Evolutionary conservation across 2,329 filamentous ascomycete species (phyloP), one percentile per base, ranked within the genome.

Genomic region (Onygenales sp.): DNA sequence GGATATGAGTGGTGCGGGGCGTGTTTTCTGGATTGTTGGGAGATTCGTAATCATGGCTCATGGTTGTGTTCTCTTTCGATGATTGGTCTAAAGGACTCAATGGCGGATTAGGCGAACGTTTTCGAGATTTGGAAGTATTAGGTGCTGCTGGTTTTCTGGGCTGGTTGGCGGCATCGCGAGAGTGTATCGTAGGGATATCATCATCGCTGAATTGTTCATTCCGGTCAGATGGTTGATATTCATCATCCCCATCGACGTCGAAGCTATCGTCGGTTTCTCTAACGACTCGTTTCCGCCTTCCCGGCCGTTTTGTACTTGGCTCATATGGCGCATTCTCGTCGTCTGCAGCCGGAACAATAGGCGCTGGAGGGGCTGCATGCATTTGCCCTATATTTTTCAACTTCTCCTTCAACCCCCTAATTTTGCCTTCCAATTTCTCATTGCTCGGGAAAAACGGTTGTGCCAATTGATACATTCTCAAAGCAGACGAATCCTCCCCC

Each of bases 401-500:
- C 37, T 75, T 76, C 42, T 80, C 75, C 60, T 79, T 74, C 52
- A 84, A 61, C 14, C 63, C 69, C 27, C 70, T 67, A 60, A 85
- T 82, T 66, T 83, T 84, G 34, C 66, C 58, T 32, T 71, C 71
- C n/a, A 85, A 75, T 70, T 92, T 95, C 48, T 83, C 78, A 65
- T 96, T 93, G 1, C 83, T 84, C 0, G 91, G 91, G 62, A 97
- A 97, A 69, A 83, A 93, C 0, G 88, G 86, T 51, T 89, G 72
- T 0, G 92, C 92, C 58, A 88, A 75, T 66, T 92, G 85, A 65
- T 95, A 96, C 82, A 93, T 92, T 61, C 82, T 83, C 55, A 97
- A 71, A 0, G 91, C 89, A 36, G 82, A 87, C 3, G 74, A 75
- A 50, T 94, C 84, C 60, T 96, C 88, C 2, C 89, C 89, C 3